These are phyloP conservation scores for Austroboletus niveus DNA, from an alignment of 1,284 basidiomycete genomes.

Conservation along the genomic window DNA sequence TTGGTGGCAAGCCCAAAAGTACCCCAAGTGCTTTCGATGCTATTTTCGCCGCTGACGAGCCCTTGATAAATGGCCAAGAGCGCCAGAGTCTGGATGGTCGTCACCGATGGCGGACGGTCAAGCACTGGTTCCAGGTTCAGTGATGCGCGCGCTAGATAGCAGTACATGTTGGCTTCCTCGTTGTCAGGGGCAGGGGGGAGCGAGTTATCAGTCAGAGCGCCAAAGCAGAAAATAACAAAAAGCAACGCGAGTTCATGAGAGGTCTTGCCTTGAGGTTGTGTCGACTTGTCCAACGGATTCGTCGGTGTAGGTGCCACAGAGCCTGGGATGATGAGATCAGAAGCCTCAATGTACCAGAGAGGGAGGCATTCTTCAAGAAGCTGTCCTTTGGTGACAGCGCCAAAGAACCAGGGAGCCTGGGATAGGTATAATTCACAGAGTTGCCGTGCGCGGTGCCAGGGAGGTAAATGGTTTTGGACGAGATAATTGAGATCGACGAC, in stretches of 20 bases:
- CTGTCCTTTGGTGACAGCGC: constrained; percentile 59
- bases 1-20: constrained; percentile 60
- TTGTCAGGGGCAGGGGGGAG: constrained; percentile 52
- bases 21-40: constrained; percentile 61
- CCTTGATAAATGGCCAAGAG: constrained; percentile 70
- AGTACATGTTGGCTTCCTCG: constrained; percentile 50
- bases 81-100: constrained; percentile 64
- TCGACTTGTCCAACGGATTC: not conserved
- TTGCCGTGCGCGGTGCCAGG: constrained; percentile 52
- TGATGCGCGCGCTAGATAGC: constrained; percentile 56
- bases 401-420: constrained; percentile 75
- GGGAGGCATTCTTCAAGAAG: constrained; percentile 64
- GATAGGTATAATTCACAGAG: constrained; percentile 65
- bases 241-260: constrained; percentile 59
- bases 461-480: constrained; percentile 50
- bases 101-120: constrained; percentile 62
- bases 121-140: constrained; percentile 63
- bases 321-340: constrained; percentile 28
- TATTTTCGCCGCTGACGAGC: constrained; percentile 52
- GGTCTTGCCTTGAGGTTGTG: constrained; percentile 25
- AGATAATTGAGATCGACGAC: constrained; percentile 47
- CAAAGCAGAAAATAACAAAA: constrained; percentile 57
- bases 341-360: constrained; percentile 58
- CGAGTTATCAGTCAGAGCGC: constrained; percentile 51
- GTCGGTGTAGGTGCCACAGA: constrained; percentile 19